Percentiles rank a stretch among this genome's conserved stretches.
Conservation (phyloP, 108 stramenopile species). For the Cyclotella choctawhatcheeana region DNA sequence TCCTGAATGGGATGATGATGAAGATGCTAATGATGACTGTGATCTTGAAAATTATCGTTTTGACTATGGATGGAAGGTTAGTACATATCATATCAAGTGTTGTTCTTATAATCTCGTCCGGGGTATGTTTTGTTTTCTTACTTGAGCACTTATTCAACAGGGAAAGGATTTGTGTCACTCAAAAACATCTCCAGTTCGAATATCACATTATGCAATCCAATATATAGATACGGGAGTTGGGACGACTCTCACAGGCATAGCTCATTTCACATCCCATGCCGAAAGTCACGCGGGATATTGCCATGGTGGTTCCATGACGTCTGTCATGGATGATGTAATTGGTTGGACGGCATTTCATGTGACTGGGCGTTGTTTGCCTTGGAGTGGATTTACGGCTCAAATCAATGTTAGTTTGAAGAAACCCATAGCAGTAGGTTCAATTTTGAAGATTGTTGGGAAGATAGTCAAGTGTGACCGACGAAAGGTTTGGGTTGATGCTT, state of each 20-base stretch:
- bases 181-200: conserved; percentile 60
- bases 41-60: conserved; percentile 42
- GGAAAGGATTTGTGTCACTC: conserved; percentile 74
- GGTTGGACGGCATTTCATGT: conserved; percentile 83
- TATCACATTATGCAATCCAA: conserved; percentile 63
- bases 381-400: conserved; percentile 89
- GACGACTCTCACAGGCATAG: conserved; percentile 72
- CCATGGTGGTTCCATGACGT: conserved; percentile 85
- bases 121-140: no score
- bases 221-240: conserved; percentile 56
- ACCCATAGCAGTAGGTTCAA: conserved; percentile 65
- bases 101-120: neutral
- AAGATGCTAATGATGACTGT: conserved; percentile 9
- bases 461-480: conserved; percentile 67
- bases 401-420: conserved; percentile 68
- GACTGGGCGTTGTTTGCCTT: conserved; percentile 68
- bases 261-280: conserved; percentile 69
- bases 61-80: conserved; percentile 73
- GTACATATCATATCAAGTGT: neutral
- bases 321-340: conserved; percentile 84
- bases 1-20: conserved; percentile 64
- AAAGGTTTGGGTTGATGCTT: conserved; percentile 68
- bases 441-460: conserved; percentile 55
- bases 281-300: conserved; percentile 85
- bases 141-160: conserved; percentile 1